Percentiles rank a stretch among this genome's conserved stretches.
phyloP scores from a whole-genome alignment of 1,139 yeast species.

The Sugiyamaella grinbergsii region DNA sequence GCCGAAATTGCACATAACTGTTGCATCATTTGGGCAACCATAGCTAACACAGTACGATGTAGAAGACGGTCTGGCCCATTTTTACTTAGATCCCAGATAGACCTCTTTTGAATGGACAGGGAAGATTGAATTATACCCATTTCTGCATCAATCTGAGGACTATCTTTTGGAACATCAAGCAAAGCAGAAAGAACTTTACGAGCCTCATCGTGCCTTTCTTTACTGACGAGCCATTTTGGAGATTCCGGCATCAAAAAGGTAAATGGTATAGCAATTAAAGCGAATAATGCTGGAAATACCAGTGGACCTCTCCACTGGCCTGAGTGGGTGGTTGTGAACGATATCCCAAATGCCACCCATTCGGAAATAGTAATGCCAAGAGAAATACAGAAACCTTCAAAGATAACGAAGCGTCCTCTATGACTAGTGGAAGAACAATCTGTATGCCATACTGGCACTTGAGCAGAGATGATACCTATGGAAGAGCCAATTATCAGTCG shows the following conservation, averaged over 20 bases:
- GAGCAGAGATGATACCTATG: slow-evolving; percentile 76
- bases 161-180: slow-evolving; percentile 15
- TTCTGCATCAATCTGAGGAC: slow-evolving; percentile 28
- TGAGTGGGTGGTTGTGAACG: slow-evolving; percentile 43
- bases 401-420: slow-evolving; percentile 67
- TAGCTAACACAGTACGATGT: slow-evolving; percentile 1
- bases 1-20: slow-evolving; percentile 25
- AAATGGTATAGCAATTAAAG: slow-evolving; percentile 50
- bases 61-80: slow-evolving; percentile 9
- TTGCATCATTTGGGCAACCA: slow-evolving; percentile 19
- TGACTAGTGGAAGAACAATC: slow-evolving; percentile 70
- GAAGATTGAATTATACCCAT: slow-evolving; percentile 28
- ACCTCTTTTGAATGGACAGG: slow-evolving; percentile 11
- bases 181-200: slow-evolving; percentile 34
- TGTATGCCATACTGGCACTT: slow-evolving; percentile 78
- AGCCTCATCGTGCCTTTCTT: slow-evolving; percentile 50
- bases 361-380: slow-evolving; percentile 71
- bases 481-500: slow-evolving; percentile 68
- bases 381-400: slow-evolving; percentile 71
- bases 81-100: slow-evolving; percentile 2
- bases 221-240: slow-evolving; percentile 62
- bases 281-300: slow-evolving; percentile 51
- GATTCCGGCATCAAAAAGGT: slow-evolving; percentile 65
- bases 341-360: slow-evolving; percentile 61
- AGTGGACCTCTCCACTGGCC: slow-evolving; percentile 55